phyloP scores from a whole-genome alignment of 352 stramenopile genomes.

The Globisporangium takayamanum region DNA sequence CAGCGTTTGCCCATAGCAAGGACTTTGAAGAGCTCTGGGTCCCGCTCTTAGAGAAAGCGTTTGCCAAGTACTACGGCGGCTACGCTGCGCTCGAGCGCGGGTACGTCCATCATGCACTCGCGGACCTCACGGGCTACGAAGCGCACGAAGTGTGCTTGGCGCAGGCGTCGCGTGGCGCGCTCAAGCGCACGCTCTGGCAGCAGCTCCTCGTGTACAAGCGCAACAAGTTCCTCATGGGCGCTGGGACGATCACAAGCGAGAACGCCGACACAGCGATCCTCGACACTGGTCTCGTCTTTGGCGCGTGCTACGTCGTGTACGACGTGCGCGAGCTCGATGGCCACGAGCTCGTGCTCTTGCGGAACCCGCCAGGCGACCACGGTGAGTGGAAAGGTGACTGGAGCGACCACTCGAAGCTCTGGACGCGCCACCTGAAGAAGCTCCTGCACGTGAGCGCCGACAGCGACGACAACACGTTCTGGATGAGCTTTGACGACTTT shows the following conservation, averaged over 20 bases:
- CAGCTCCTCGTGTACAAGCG: constrained; percentile 74
- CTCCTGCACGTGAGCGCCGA: constrained; percentile 58
- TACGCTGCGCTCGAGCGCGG: constrained; percentile 81
- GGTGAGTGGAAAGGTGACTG: constrained; percentile 92
- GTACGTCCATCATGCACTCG: constrained; percentile 89
- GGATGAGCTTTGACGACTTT: constrained; percentile 95
- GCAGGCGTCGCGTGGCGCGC: constrained; percentile 68
- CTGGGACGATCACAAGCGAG: constrained; percentile 78
- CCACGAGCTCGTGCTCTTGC: constrained; percentile 83
- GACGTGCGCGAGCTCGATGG: constrained; percentile 84
- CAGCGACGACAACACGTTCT: constrained; percentile 90
- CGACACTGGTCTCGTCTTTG: constrained; percentile 88
- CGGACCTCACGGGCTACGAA: constrained; percentile 81
- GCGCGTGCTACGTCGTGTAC: constrained; percentile 89
- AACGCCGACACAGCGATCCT: constrained; percentile 85
- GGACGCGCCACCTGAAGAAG: constrained; percentile 86
- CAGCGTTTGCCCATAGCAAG: constrained; percentile 82
- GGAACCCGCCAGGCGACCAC: constrained; percentile 90
- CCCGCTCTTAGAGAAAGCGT: constrained; percentile 89
- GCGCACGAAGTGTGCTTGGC: constrained; percentile 88
- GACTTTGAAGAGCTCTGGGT: constrained; percentile 91
- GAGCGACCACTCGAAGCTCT: constrained; percentile 87
- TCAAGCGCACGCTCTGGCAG: constrained; percentile 89
- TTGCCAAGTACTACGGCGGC: constrained; percentile 89
- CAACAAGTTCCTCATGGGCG: constrained; percentile 90